These are phyloP conservation scores for Antarctomyces pellizariae DNA, from an alignment of 495 filamentous ascomycete species.

Conservation along the genomic window DNA sequence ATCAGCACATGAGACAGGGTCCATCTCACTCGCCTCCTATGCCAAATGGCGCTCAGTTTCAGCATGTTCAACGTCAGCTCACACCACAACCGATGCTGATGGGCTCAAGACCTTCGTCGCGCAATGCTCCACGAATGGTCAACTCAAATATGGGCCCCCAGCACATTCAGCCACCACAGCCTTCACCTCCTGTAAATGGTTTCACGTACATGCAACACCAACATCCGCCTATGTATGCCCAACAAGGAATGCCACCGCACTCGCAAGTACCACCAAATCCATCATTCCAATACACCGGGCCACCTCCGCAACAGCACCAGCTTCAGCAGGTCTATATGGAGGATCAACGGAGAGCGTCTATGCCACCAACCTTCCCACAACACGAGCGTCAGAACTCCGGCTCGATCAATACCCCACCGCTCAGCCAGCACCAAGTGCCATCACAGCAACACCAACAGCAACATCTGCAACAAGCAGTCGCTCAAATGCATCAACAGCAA, in stretches of 20 bases:
- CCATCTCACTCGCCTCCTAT: conserved; percentile 83
- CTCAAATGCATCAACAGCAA: conserved; percentile 13
- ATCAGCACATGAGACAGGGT: conserved; percentile 56
- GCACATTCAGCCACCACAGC: conserved; percentile 32
- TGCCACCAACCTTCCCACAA: conserved; percentile 32
- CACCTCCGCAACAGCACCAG: conserved; percentile 19
- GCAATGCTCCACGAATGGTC: conserved; percentile 45
- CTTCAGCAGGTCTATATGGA: conserved; percentile 42
- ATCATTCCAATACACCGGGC: conserved; percentile 16
- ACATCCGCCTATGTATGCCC: conserved; percentile 19
- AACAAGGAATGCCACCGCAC: conserved; percentile 22
- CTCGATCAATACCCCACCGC: conserved; percentile 8
- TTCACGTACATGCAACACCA: conserved; percentile 69
- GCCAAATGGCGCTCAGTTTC: conserved; percentile 49
- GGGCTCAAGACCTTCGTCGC: conserved; percentile 57
- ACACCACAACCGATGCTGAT: conserved; percentile 62
- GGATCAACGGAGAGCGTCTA: conserved; percentile 38
- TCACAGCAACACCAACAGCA: conserved; percentile 21
- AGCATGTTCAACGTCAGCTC: conserved; percentile 31
- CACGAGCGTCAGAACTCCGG: conserved; percentile 15
- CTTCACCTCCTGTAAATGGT: conserved; percentile 41
- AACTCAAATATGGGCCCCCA: conserved; percentile 55
- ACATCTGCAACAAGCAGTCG: conserved; percentile 19
- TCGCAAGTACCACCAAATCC: conserved; percentile 19
- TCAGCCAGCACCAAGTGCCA: conserved; percentile 15